Evolutionary conservation across 2,329 filamentous ascomycete genomes (phyloP).

Genomic region (Fonsecaea multimorphosa): DNA sequence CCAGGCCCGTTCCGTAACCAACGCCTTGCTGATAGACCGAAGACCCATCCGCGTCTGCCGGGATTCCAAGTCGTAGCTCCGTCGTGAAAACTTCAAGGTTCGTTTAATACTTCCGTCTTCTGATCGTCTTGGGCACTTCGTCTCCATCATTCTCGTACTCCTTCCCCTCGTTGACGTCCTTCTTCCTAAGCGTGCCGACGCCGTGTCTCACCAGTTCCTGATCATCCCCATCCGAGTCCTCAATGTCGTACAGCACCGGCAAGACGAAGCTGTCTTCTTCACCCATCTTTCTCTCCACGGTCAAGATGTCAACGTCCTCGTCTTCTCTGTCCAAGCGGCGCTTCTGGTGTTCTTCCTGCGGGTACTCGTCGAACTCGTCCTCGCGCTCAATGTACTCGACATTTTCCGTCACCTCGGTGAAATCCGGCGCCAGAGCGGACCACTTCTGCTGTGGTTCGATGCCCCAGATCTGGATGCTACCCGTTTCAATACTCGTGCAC

Average conservation of each 20-base stretch:
- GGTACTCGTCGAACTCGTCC: conserved; percentile 96
- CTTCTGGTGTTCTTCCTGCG: conserved; percentile 86
- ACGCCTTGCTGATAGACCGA: neutral
- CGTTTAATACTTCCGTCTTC: conserved; percentile 30
- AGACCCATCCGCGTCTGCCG: neutral
- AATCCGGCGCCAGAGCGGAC: conserved; percentile 96
- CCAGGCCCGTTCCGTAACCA: neutral
- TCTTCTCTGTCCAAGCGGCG: conserved; percentile 89
- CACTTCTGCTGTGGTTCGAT: conserved; percentile 94
- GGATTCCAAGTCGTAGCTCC: neutral
- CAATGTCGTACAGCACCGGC: conserved; percentile 90
- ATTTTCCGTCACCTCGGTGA: conserved; percentile 97
- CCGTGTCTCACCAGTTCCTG: conserved; percentile 70
- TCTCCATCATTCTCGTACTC: conserved; percentile 68
- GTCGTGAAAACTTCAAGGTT: neutral
- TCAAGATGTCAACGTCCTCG: conserved; percentile 89
- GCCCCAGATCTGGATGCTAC: conserved; percentile 94
- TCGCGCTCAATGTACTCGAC: conserved; percentile 94
- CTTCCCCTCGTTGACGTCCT: conserved; percentile 76
- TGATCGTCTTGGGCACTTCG: conserved; percentile 27
- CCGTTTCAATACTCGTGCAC: conserved; percentile 89
- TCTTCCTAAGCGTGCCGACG: conserved; percentile 82
- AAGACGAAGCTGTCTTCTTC: conserved; percentile 75
- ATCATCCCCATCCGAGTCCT: conserved; percentile 94
- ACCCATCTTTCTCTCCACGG: conserved; percentile 69